These are phyloP conservation scores for Talaromyces adpressus DNA, from an alignment of 495 filamentous ascomycete species.

Conservation along the genomic window DNA sequence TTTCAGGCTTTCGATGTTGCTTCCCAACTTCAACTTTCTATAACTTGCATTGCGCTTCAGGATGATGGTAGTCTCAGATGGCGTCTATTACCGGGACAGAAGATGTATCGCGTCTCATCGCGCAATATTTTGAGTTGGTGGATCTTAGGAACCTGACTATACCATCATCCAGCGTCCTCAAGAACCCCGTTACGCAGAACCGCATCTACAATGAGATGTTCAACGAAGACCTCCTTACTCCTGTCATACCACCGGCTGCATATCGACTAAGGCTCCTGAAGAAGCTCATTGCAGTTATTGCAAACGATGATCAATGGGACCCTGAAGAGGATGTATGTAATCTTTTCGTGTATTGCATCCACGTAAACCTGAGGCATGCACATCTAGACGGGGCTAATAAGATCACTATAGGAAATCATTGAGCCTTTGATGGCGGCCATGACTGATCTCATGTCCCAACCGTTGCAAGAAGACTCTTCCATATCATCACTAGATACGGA, in stretches of 20 bases:
- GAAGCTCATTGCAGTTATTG: conserved; percentile 55
- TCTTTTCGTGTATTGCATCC: conserved; percentile 10
- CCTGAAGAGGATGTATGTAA: conserved; percentile 77
- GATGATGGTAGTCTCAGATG: background rate
- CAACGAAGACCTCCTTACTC: conserved; percentile 39
- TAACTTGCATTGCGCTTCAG: background rate
- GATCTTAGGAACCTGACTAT: conserved; percentile 48
- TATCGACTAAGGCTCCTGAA: conserved; percentile 73
- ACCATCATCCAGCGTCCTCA: conserved; percentile 45
- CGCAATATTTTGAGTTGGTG: conserved; percentile 63
- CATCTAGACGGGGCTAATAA: background rate
- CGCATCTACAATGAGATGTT: conserved; percentile 60
- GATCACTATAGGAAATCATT: conserved; percentile 58
- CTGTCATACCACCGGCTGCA: conserved; percentile 48
- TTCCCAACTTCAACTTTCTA: background rate
- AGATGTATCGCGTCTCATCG: conserved; percentile 19
- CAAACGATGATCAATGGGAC: conserved; percentile 55
- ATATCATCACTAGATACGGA: background rate
- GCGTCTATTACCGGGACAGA: background rate
- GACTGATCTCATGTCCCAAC: conserved; percentile 49
- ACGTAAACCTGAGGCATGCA: conserved; percentile 3
- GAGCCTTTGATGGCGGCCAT: conserved; percentile 62
- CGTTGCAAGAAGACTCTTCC: conserved; percentile 46
- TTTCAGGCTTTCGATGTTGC: background rate
- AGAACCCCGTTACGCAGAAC: conserved; percentile 48